Conservation (phyloP, 768 basidiomycete species). For the Boletellus ananiceps region DNA sequence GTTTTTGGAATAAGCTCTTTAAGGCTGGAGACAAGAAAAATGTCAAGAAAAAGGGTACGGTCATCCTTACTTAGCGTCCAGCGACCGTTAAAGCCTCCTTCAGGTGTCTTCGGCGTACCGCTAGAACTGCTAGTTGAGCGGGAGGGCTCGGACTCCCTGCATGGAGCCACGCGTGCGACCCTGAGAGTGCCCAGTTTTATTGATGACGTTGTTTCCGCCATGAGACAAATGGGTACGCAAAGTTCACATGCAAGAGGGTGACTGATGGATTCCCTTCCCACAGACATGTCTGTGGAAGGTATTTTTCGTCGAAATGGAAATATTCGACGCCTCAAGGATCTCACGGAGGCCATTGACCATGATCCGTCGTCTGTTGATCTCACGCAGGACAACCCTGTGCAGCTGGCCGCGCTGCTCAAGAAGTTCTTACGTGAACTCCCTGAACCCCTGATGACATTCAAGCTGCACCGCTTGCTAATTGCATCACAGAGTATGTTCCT, state of each 20-base stretch:
- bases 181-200: slow-evolving; percentile 94
- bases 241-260: neutral
- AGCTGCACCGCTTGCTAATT: slow-evolving; percentile 84
- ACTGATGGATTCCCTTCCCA: slow-evolving; percentile 3
- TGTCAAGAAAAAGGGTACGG: slow-evolving; percentile 77
- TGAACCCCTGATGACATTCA: slow-evolving; percentile 93
- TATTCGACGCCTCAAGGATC: slow-evolving; percentile 86
- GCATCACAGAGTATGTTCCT: slow-evolving; percentile 74
- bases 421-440: slow-evolving; percentile 96
- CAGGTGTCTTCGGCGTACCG: slow-evolving; percentile 91
- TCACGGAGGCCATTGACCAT: slow-evolving; percentile 91
- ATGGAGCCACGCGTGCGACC: slow-evolving; percentile 81
- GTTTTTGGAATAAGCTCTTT: slow-evolving; percentile 96
- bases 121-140: slow-evolving; percentile 90
- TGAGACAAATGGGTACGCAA: slow-evolving; percentile 94
- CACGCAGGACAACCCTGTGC: slow-evolving; percentile 92
- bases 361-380: slow-evolving; percentile 90
- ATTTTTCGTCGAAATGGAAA: slow-evolving; percentile 99
- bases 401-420: slow-evolving; percentile 93
- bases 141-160: slow-evolving; percentile 92
- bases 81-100: slow-evolving; percentile 10
- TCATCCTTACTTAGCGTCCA: neutral
- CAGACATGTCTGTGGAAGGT: slow-evolving; percentile 98
- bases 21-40: slow-evolving; percentile 89
- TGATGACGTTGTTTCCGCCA: slow-evolving; percentile 96